phyloP scores from a whole-genome alignment of 495 filamentous ascomycete species.

The Penicillium goetzii region DNA sequence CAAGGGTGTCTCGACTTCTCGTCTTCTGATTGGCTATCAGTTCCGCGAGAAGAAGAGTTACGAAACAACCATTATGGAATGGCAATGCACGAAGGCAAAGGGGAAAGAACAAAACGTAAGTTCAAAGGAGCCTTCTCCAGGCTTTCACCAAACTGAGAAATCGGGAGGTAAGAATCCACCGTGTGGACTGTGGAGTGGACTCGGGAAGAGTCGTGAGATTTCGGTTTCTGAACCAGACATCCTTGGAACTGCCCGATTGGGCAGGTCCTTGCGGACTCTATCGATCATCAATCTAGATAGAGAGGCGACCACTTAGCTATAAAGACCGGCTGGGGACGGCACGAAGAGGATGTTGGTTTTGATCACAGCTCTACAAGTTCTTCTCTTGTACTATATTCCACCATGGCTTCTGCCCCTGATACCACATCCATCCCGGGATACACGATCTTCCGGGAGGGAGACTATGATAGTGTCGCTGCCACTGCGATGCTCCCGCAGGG shows the following conservation, averaged over 20 bases:
- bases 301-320: conserved; percentile 24
- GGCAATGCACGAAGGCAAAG: not conserved
- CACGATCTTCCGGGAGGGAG: conserved; percentile 41
- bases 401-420: conserved; percentile 41
- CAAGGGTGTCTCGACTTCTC: not conserved
- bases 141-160: conserved; percentile 27
- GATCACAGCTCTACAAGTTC: conserved; percentile 23
- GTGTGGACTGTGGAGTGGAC: conserved; percentile 3
- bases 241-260: conserved; percentile 24
- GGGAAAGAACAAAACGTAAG: not conserved
- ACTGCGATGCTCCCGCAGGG: conserved; percentile 35
- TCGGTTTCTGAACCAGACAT: conserved; percentile 12
- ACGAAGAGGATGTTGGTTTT: conserved; percentile 4
- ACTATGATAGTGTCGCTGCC: conserved; percentile 41
- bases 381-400: conserved; percentile 17
- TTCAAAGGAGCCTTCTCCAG: conserved; percentile 25
- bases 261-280: conserved; percentile 34
- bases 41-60: conserved; percentile 20
- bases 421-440: conserved; percentile 43
- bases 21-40: conserved; percentile 23
- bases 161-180: conserved; percentile 16
- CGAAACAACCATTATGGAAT: conserved; percentile 28
- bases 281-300: conserved; percentile 27
- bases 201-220: conserved; percentile 25
- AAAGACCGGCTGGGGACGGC: conserved; percentile 17